Percentiles rank a stretch among this genome's conserved stretches.
phyloP scores from a whole-genome alignment of 208 protist genomes.

The Acanthamoeba triangularis region DNA sequence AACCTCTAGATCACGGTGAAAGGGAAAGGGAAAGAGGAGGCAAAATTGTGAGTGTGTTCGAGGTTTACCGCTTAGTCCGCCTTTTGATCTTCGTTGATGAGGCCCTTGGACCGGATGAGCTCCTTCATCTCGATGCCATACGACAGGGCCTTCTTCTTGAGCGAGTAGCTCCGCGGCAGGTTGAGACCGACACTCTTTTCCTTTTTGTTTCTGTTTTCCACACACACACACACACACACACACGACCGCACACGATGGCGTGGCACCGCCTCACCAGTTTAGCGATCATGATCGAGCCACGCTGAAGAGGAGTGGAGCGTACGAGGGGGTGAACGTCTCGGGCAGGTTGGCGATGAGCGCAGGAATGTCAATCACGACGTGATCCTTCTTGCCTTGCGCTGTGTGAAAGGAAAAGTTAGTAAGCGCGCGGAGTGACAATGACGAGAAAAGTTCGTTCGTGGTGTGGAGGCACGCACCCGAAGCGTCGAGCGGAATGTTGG shows the following conservation, averaged over 20 bases:
- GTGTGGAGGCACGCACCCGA: not conserved
- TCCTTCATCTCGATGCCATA: slow-evolving; percentile 35
- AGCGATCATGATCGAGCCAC: too few species aligned
- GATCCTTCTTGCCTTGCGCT: not conserved
- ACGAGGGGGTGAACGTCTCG: not conserved
- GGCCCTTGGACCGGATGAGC: not conserved
- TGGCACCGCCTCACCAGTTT: too few species aligned
- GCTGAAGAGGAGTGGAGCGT: not conserved
- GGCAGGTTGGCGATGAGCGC: slow-evolving; percentile 8
- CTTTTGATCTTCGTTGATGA: not conserved
- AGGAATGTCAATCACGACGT: slow-evolving; percentile 18
- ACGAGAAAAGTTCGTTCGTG: too few species aligned
- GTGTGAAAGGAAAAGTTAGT: not conserved
- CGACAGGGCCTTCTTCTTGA: slow-evolving; percentile 30
- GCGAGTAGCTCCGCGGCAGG: slow-evolving; percentile 29
- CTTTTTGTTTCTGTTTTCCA: not conserved
- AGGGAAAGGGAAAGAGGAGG: not conserved
- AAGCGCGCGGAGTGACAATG: not conserved
- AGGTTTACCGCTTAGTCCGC: not conserved
- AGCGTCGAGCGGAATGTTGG: not conserved
- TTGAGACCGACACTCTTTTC: not conserved
- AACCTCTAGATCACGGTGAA: not conserved
- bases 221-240: not conserved
- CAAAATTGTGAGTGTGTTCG: too few species aligned
- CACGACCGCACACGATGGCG: not conserved